Percentiles rank a stretch among this genome's conserved stretches.
phyloP scores from a whole-genome alignment of 2,329 filamentous ascomycete species.

The Fusarium pininemorale region DNA sequence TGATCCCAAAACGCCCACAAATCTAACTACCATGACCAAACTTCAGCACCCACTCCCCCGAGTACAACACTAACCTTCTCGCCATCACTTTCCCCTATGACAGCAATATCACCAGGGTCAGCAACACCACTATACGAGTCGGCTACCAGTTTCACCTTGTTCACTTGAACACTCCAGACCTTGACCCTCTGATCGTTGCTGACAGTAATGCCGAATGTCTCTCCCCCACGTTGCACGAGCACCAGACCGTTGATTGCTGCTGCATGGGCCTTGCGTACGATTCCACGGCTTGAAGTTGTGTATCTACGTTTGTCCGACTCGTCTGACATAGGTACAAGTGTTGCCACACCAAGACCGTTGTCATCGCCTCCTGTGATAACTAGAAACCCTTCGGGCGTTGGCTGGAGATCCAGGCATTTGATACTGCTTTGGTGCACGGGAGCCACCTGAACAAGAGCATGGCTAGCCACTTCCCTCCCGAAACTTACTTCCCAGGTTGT shows the following conservation, averaged over 20 bases:
- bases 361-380: constrained; percentile 88
- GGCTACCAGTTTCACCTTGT: constrained; percentile 53
- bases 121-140: constrained; percentile 68
- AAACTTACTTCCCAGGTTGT: constrained; percentile 44
- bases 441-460: constrained; percentile 44
- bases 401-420: constrained; percentile 67
- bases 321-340: constrained; percentile 29
- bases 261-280: constrained; percentile 67
- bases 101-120: constrained; percentile 59
- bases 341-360: constrained; percentile 74
- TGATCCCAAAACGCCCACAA: neutral
- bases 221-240: constrained; percentile 44
- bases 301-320: constrained; percentile 32
- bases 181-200: constrained; percentile 72
- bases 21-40: constrained; percentile 34
- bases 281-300: constrained; percentile 35
- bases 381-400: constrained; percentile 50
- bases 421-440: constrained; percentile 83
- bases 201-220: constrained; percentile 53
- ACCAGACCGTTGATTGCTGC: constrained; percentile 73
- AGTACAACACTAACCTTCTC: constrained; percentile 28
- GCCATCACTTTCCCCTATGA: neutral
- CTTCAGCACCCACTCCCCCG: constrained; percentile 38
- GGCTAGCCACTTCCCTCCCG: constrained; percentile 21
- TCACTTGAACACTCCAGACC: constrained; percentile 56